Base-by-base conservation (phyloP, 2,329 filamentous ascomycete species). In the Pezicula neosporulosa region DNA sequence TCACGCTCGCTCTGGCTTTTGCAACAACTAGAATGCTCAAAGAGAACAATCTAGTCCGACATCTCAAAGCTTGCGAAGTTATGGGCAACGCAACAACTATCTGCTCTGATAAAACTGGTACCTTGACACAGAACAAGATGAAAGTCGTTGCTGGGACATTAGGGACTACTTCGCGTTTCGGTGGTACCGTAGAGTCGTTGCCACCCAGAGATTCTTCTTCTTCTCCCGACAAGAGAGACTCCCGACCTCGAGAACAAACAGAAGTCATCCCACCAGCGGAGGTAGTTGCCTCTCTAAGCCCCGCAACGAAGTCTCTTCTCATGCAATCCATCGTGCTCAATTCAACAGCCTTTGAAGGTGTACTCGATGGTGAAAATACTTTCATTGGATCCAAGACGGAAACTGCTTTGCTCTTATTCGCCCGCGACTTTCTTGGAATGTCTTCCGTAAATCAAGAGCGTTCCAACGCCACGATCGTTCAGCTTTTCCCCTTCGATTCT, bases 301-400 rank as follows among this genome's bases (percentile, higher is more conserved):
- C 58, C 6, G 52, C 48, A 6, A 63, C 65, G 12, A 65, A 63
- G 28, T 45, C 43, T 13, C 63, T 86, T 10, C 69, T 87, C 52
- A 74, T 80, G 44, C 77, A 88, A 50, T 87, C 84, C 3, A 84
- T 87, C 54, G 76, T 80, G 10, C 71, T 87, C 58, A 89, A 87
- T 63, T 87, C 85, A 0, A 86, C 85, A 0, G 84, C 85, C 1
- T 89, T 89, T 57, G 83, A 88, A 62, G 77, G 79, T 6, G 81
- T 85, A 41, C 76, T 81, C 41, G 77, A 84, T 39, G 83, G 83
- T 30, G 72, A 76, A 53, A 59, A 69, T 16, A 72, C 77, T 0
- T 91, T 89, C 58, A 77, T 90, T 55, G 87, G 87, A 28, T 90
- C 87, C 5, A 90, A 90, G 69, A 91, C 87, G 0, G 87, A 91